These are phyloP conservation scores for Podospora pseudocomata DNA, from an alignment of 495 filamentous ascomycete genomes.

Conservation along the genomic window DNA sequence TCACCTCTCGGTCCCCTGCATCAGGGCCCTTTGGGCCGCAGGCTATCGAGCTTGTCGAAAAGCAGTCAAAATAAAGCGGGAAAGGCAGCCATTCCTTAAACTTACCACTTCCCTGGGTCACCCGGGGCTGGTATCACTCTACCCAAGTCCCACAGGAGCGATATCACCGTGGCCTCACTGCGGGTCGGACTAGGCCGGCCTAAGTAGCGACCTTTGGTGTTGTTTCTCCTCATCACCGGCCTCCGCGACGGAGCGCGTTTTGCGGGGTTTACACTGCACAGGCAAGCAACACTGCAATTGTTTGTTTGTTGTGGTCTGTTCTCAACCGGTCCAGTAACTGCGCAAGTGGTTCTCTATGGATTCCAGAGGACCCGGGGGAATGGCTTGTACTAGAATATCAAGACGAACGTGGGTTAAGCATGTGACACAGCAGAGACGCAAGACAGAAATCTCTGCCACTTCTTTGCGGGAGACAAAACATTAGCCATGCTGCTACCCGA, in stretches of 20 bases:
- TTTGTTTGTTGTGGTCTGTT: conserved; percentile 3
- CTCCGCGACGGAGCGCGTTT: background rate
- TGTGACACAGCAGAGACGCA: background rate
- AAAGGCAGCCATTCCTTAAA: background rate
- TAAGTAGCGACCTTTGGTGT: background rate
- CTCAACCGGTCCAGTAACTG: background rate
- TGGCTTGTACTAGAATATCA: background rate
- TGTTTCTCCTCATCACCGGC: background rate
- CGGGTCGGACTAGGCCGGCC: background rate
- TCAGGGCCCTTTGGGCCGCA: background rate
- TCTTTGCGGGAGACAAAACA: background rate
- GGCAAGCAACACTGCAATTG: background rate
- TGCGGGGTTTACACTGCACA: background rate
- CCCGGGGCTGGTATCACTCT: background rate
- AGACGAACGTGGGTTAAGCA: background rate
- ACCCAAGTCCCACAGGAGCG: background rate
- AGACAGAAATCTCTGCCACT: background rate
- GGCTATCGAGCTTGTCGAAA: background rate
- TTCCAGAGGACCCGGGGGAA: background rate
- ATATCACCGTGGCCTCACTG: background rate
- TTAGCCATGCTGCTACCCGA: background rate
- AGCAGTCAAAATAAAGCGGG: background rate
- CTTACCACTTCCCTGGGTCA: background rate
- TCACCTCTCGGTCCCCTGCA: background rate
- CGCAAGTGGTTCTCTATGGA: background rate